These are phyloP conservation scores for Pulveroboletus sp. DNA, from an alignment of 768 basidiomycete species.

Conservation along the genomic window DNA sequence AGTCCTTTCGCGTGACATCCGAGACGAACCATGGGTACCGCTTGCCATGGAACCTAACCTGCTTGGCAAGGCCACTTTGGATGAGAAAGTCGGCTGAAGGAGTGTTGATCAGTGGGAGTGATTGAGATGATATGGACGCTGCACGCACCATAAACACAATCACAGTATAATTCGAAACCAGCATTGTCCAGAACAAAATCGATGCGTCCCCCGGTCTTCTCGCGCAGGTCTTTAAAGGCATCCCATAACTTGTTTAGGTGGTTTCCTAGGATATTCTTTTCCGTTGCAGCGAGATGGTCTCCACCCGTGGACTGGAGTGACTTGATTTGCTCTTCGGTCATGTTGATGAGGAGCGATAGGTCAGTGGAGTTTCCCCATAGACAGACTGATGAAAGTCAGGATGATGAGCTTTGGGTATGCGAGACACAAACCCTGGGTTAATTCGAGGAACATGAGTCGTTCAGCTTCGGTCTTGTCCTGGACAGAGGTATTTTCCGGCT, in stretches of 20 bases:
- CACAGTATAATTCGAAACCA: constrained; percentile 81
- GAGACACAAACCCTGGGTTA: constrained; percentile 72
- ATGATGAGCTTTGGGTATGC: neutral
- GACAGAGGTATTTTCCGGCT: constrained; percentile 49
- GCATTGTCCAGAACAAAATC: constrained; percentile 87
- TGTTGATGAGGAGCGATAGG: constrained; percentile 91
- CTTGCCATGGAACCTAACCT: constrained; percentile 94
- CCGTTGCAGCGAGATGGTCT: constrained; percentile 91
- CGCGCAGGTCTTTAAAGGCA: constrained; percentile 63
- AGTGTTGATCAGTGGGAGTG: constrained; percentile 1
- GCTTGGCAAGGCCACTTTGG: constrained; percentile 80
- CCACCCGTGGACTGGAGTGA: constrained; percentile 94
- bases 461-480: constrained; percentile 65
- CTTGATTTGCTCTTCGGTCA: constrained; percentile 98
- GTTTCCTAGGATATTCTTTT: constrained; percentile 95
- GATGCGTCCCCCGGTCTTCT: constrained; percentile 70
- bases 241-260: constrained; percentile 72
- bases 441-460: constrained; percentile 84
- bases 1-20: constrained; percentile 91
- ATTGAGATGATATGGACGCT: neutral
- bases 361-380: constrained; percentile 98
- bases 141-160: constrained; percentile 75
- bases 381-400: constrained; percentile 56
- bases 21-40: constrained; percentile 94
- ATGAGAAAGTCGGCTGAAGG: constrained; percentile 85